Evolutionary conservation across 345 rosid genomes (phyloP), one percentile per base, ranked within the genome.

Genomic region (Barbarea vulgaris): DNA sequence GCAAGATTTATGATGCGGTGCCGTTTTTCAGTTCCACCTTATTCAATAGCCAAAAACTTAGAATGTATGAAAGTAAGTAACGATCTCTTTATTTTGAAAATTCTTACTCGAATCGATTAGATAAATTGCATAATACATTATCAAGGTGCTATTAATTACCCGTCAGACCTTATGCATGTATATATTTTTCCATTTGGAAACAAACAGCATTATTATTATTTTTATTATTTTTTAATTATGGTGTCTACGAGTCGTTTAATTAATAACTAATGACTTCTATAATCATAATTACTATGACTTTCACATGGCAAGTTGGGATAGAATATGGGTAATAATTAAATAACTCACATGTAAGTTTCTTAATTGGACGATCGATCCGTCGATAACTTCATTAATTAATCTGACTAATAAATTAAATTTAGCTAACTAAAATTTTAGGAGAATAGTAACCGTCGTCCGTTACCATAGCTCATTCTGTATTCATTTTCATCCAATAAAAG

Each of bases 261-360:
- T 47, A 47, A 39, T 30, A 54, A 47, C 11, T 48, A 9, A 39
- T 37, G 7, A 34, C 44, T 34, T 9, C 21, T 13, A 19, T 41
- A 39, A 62, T 46, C 10, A 17, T 27, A 27, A 10, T 10, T 28
- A 3, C 5, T 5, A 14, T 67, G 22, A 9, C 10, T 67, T 30
- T 22, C 8, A 22, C 27, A 68, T 25, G 52, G 36, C 52, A 68
- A 37, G 25, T 68, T 68, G 62, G 37, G 12, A 37, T 52, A 9
- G 17, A 14, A 37, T 52, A 22, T 15, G 36, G 3, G 8, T 34
- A 24, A 37, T 7, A 53, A n/a, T 34, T 68, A 37, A 68, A 39
- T 25, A 27, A 37, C 24, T 37, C 61, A 68, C 72, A 68, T 68
- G 60, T 51, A 47, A 15, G 34, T 52, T 50, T 14, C 14, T 33